These are phyloP conservation scores for Myriosclerotinia duriaeana DNA, from an alignment of 2,329 filamentous ascomycete genomes.

Conservation along the genomic window DNA sequence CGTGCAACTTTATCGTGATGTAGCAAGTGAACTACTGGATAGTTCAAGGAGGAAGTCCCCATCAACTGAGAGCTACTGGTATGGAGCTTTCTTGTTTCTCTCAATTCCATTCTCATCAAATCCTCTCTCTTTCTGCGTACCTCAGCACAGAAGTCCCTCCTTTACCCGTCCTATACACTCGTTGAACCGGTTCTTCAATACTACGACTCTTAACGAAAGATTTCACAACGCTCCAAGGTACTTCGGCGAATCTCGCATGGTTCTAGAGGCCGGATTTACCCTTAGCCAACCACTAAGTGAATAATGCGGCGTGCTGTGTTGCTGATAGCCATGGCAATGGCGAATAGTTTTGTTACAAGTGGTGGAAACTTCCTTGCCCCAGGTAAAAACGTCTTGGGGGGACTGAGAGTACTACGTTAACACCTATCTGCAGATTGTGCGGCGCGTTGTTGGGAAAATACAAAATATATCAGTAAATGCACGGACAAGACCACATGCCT, in stretches of 20 bases:
- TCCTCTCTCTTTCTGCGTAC: not conserved
- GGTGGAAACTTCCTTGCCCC: conserved; percentile 27
- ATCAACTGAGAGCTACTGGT: not conserved
- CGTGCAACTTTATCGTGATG: conserved; percentile 7
- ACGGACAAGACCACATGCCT: conserved; percentile 36
- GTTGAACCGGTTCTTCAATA: not conserved
- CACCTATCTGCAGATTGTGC: conserved; percentile 36
- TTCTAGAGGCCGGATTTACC: not conserved
- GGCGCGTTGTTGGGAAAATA: conserved; percentile 42
- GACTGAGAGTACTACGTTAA: conserved; percentile 8
- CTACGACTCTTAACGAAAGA: not conserved
- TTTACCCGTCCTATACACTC: not conserved
- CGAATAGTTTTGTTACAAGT: conserved; percentile 24
- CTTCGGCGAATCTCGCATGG: not conserved
- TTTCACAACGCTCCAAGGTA: not conserved
- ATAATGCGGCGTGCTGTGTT: conserved; percentile 26
- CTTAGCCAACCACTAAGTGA: not conserved
- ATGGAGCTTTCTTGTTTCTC: conserved; percentile 1
- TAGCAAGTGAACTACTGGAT: not conserved
- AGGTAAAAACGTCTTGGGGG: conserved; percentile 22
- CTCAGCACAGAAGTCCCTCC: not conserved
- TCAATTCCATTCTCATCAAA: not conserved
- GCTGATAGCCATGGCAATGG: conserved; percentile 25
- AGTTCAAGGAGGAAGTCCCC: not conserved
- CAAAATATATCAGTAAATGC: conserved; percentile 42